These are phyloP conservation scores for Cyberlindnera lachancei DNA, from an alignment of 805 yeast genomes.

Conservation along the genomic window DNA sequence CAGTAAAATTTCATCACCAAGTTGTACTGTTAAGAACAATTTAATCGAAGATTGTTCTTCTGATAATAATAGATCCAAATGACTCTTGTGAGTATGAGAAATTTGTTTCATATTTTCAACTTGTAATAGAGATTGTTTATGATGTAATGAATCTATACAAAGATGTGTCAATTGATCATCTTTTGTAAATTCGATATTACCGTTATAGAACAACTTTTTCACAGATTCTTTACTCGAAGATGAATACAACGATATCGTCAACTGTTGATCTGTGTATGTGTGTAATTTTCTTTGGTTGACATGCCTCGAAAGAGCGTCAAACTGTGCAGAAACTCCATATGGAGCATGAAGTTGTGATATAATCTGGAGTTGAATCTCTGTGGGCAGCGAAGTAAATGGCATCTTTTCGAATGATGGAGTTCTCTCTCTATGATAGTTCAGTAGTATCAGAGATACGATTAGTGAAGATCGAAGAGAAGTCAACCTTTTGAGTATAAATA, in stretches of 20 bases:
- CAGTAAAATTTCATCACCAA: background rate
- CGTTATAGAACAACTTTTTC: conserved; percentile 1
- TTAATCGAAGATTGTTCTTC: conserved; percentile 2
- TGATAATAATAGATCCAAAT: background rate
- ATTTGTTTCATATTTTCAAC: conserved; percentile 1
- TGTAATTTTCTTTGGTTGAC: background rate
- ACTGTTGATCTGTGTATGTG: background rate
- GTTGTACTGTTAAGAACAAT: conserved; percentile 1
- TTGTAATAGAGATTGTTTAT: conserved; percentile 1
- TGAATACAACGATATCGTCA: conserved; percentile 1
- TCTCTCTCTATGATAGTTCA: too few relatives aligned
- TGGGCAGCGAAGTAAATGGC: conserved; percentile 1
- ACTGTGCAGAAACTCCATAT: background rate
- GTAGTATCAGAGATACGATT: background rate
- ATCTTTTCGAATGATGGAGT: too few relatives aligned
- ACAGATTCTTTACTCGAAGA: background rate
- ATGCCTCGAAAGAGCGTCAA: background rate
- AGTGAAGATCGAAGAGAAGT: background rate
- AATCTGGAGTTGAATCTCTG: conserved; percentile 1
- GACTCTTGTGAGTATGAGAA: background rate
- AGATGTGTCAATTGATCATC: background rate
- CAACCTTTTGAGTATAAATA: too few relatives aligned
- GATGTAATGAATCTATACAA: background rate
- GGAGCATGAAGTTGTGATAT: conserved; percentile 1
- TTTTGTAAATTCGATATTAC: background rate